phyloP scores from a whole-genome alignment of 140 eudicot genomes.

The Anethum foeniculum region DNA sequence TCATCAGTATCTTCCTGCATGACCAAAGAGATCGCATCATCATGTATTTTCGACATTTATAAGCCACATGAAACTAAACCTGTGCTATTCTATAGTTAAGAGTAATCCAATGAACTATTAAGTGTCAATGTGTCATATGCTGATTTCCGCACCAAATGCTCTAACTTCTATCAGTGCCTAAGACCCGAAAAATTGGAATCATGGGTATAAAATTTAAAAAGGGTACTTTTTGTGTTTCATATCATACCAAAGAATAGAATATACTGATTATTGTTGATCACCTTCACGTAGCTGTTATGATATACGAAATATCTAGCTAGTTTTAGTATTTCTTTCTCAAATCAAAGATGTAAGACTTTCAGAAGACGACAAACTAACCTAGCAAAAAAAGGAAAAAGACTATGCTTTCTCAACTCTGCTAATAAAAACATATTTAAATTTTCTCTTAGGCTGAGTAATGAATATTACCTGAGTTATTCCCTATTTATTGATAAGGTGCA shows the following conservation, averaged over 20 bases:
- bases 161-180: not conserved
- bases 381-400: not conserved
- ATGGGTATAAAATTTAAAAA: not conserved
- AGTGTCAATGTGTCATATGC: not conserved
- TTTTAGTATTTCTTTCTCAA: not conserved
- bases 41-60: not conserved
- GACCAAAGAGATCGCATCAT: not conserved
- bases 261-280: not conserved
- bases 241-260: not conserved
- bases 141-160: not conserved
- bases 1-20: constrained; percentile 44
- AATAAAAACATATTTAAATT: not conserved
- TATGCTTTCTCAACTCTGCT: not conserved
- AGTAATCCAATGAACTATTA: not conserved
- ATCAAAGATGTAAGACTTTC: not conserved
- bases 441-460: not conserved
- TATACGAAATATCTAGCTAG: not conserved
- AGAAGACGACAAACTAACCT: not conserved
- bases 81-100: not conserved
- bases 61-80: not conserved
- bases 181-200: not conserved
- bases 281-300: not conserved
- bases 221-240: not conserved
- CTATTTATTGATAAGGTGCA: not conserved
- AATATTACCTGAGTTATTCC: not conserved